Evolutionary conservation across 2,329 filamentous ascomycete genomes (phyloP).

Genomic region (Purpureocillium takamizusanense): DNA sequence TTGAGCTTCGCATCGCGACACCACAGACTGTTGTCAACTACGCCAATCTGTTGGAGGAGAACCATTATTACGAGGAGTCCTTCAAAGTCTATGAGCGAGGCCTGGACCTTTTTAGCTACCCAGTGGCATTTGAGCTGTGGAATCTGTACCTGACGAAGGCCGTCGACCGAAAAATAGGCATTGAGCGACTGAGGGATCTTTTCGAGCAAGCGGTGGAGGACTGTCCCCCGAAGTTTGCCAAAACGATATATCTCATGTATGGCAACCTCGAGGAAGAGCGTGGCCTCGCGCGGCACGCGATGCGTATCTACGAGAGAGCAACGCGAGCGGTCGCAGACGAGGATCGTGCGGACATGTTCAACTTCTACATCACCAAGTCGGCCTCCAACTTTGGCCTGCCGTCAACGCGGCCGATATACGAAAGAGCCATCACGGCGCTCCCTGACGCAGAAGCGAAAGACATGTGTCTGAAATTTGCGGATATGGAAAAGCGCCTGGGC

Average conservation of each 20-base stretch:
- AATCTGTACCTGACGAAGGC: constrained; percentile 97
- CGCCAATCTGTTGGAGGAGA: constrained; percentile 87
- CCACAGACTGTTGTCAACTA: constrained; percentile 99
- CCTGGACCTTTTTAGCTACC: constrained; percentile 95
- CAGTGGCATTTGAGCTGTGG: constrained; percentile 97
- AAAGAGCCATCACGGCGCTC: constrained; percentile 86
- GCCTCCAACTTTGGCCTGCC: constrained; percentile 96
- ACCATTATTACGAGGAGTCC: constrained; percentile 91
- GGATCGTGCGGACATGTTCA: constrained; percentile 94
- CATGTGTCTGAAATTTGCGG: constrained; percentile 98
- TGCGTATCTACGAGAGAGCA: constrained; percentile 97
- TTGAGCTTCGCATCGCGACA: constrained; percentile 94
- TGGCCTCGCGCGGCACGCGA: constrained; percentile 87
- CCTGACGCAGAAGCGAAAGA: constrained; percentile 89
- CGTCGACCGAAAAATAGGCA: constrained; percentile 89
- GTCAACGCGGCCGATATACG: constrained; percentile 91
- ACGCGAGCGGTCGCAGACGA: constrained; percentile 92
- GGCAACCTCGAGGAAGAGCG: constrained; percentile 94
- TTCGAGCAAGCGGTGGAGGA: constrained; percentile 96
- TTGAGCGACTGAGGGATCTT: constrained; percentile 85
- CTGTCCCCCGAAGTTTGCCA: constrained; percentile 91
- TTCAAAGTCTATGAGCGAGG: constrained; percentile 98
- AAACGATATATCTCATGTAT: constrained; percentile 96
- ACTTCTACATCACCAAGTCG: constrained; percentile 98
- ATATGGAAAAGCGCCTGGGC: constrained; percentile 86